Conservation (phyloP, 2,329 filamentous ascomycete species). For the Hypoxylon sp. region DNA sequence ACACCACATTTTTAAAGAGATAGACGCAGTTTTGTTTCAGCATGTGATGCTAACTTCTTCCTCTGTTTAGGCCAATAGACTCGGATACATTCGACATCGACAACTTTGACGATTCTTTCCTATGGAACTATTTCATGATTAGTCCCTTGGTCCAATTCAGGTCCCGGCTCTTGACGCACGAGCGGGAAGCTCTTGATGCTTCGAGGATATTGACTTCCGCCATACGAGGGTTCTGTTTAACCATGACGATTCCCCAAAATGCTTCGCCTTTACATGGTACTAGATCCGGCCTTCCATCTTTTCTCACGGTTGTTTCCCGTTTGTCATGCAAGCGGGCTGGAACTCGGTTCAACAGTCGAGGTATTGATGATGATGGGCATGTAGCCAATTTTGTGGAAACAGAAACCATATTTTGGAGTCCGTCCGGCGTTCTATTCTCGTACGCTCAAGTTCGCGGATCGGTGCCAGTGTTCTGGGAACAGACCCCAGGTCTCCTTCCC, state of each 20-base stretch:
- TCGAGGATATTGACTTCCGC: slow-evolving; percentile 91
- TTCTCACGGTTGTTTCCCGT: slow-evolving; percentile 88
- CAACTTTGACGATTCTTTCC: slow-evolving; percentile 87
- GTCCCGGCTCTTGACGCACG: slow-evolving; percentile 76
- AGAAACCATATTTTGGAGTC: slow-evolving; percentile 90
- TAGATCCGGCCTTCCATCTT: slow-evolving; percentile 78
- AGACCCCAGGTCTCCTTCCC: slow-evolving; percentile 84
- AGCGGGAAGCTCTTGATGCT: slow-evolving; percentile 81
- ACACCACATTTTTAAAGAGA: slow-evolving; percentile 1
- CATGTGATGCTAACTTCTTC: slow-evolving; percentile 25
- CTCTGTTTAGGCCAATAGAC: slow-evolving; percentile 69
- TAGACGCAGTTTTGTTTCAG: slow-evolving; percentile 1
- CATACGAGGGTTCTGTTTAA: slow-evolving; percentile 90
- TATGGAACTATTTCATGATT: slow-evolving; percentile 99
- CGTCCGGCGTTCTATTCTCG: slow-evolving; percentile 81
- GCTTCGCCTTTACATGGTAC: slow-evolving; percentile 73
- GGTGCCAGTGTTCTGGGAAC: slow-evolving; percentile 97
- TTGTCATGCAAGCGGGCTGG: slow-evolving; percentile 91
- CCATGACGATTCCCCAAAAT: slow-evolving; percentile 82
- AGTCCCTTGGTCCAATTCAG: slow-evolving; percentile 89
- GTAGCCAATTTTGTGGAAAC: slow-evolving; percentile 99
- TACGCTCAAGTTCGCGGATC: slow-evolving; percentile 94
- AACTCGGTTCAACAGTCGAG: slow-evolving; percentile 95
- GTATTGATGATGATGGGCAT: slow-evolving; percentile 96
- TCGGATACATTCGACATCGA: slow-evolving; percentile 86